phyloP scores from a whole-genome alignment of 148 eudicot genomes.

The Fagopyrum tataricum region DNA sequence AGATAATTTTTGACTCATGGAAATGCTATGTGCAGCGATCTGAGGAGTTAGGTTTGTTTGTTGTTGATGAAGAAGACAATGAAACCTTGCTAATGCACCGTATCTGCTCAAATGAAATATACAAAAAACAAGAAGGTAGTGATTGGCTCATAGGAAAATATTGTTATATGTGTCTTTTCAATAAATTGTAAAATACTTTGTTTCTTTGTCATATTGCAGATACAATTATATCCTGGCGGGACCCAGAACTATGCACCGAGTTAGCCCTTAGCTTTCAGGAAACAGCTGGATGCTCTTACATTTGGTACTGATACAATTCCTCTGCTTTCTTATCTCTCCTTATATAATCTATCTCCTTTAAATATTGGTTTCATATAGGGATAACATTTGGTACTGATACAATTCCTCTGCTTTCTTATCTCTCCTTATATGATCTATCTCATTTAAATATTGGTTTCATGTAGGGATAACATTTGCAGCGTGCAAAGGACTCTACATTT shows the following conservation, averaged over 20 bases:
- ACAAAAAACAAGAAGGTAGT: slow-evolving; percentile 92
- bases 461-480: slow-evolving; percentile 87
- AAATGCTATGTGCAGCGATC: slow-evolving; percentile 51
- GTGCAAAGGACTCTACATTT: slow-evolving; percentile 75
- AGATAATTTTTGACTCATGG: not conserved
- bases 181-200: slow-evolving; percentile 5
- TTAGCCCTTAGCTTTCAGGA: slow-evolving; percentile 98
- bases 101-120: slow-evolving; percentile 74
- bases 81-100: slow-evolving; percentile 80
- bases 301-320: slow-evolving; percentile 47
- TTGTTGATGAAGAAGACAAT: slow-evolving; percentile 81
- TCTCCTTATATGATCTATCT: slow-evolving; percentile 7
- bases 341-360: slow-evolving; percentile 1
- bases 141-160: slow-evolving; percentile 7
- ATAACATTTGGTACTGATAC: slow-evolving; percentile 62
- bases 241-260: slow-evolving; percentile 78
- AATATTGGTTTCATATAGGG: not conserved
- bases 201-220: slow-evolving; percentile 29
- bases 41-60: slow-evolving; percentile 72
- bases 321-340: slow-evolving; percentile 8
- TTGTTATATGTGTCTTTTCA: not conserved
- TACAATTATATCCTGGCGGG: slow-evolving; percentile 97
- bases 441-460: slow-evolving; percentile 16
- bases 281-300: slow-evolving; percentile 77
- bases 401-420: slow-evolving; percentile 8